Conservation (phyloP, 495 filamentous ascomycete genomes). For the Podospora australis region DNA sequence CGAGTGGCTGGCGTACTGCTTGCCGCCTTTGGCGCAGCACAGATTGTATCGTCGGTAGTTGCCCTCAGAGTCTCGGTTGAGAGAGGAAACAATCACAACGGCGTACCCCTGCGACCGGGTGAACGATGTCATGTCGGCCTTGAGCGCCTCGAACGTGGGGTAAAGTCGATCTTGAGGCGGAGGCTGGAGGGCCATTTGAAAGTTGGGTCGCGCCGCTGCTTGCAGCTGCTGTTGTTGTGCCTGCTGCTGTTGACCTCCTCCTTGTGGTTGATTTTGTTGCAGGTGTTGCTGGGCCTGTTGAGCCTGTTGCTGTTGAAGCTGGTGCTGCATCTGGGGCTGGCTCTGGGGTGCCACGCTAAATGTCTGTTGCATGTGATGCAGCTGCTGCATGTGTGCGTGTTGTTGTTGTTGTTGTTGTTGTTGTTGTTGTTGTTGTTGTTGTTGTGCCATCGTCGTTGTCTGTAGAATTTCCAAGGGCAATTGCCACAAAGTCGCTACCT, state of each 20-base stretch:
- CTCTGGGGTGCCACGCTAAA: constrained; percentile 1
- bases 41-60: constrained; percentile 32
- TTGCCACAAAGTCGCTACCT: too few species aligned
- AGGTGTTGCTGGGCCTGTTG: constrained; percentile 6
- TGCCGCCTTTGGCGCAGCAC: constrained; percentile 32
- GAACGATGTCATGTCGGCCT: constrained; percentile 24
- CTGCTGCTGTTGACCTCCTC: background rate
- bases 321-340: constrained; percentile 9
- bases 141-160: constrained; percentile 21
- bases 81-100: constrained; percentile 25
- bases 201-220: constrained; percentile 20
- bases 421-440: background rate
- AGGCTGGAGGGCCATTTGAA: constrained; percentile 28
- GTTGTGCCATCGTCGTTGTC: too few species aligned
- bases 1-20: constrained; percentile 27
- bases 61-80: constrained; percentile 28
- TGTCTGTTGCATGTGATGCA: constrained; percentile 4
- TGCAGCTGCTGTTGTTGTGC: constrained; percentile 2
- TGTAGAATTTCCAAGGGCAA: too few species aligned
- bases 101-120: constrained; percentile 30
- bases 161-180: constrained; percentile 31
- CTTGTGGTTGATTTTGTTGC: constrained; percentile 8
- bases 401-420: background rate
- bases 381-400: background rate
- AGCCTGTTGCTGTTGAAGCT: constrained; percentile 14